Conservation (phyloP, 2,329 filamentous ascomycete species). For the Fusarium illudens region DNA sequence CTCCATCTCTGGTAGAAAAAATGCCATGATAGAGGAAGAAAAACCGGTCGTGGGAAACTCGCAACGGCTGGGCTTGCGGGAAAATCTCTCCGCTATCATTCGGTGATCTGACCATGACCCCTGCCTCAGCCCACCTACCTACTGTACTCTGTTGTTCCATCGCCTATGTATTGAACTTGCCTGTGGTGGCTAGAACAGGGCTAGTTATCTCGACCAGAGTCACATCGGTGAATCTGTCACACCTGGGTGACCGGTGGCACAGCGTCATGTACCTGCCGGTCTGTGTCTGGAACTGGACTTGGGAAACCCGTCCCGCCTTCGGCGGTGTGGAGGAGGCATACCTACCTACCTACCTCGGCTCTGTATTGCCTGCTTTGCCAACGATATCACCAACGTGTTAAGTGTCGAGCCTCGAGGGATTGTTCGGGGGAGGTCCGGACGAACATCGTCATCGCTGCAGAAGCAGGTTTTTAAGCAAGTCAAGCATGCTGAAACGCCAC, state of each 20-base stretch:
- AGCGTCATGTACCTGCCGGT: slow-evolving; percentile 22
- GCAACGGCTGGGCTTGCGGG: slow-evolving; percentile 3
- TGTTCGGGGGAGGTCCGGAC: slow-evolving; percentile 6
- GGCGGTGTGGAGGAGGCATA: slow-evolving; percentile 35
- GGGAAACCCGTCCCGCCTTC: slow-evolving; percentile 23
- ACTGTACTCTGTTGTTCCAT: slow-evolving; percentile 22
- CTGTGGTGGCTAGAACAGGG: neutral
- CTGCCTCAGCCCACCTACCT: slow-evolving; percentile 15
- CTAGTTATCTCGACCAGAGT: neutral
- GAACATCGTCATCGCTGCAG: neutral
- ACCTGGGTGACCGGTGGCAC: slow-evolving; percentile 21
- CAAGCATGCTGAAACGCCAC: slow-evolving; percentile 17
- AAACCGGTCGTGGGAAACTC: slow-evolving; percentile 18
- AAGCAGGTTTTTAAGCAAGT: slow-evolving; percentile 14
- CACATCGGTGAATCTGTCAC: slow-evolving; percentile 28
- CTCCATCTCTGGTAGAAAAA: slow-evolving; percentile 31
- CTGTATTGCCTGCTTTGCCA: slow-evolving; percentile 26
- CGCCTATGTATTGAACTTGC: neutral
- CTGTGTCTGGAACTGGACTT: slow-evolving; percentile 22
- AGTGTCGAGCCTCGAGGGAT: slow-evolving; percentile 13
- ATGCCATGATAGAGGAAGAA: slow-evolving; percentile 9
- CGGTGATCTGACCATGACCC: slow-evolving; percentile 10
- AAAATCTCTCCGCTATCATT: slow-evolving; percentile 10
- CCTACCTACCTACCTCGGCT: slow-evolving; percentile 19
- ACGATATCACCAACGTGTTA: slow-evolving; percentile 32